Evolutionary conservation across 2,329 filamentous ascomycete genomes (phyloP).

Genomic region (Blumeria hordei): DNA sequence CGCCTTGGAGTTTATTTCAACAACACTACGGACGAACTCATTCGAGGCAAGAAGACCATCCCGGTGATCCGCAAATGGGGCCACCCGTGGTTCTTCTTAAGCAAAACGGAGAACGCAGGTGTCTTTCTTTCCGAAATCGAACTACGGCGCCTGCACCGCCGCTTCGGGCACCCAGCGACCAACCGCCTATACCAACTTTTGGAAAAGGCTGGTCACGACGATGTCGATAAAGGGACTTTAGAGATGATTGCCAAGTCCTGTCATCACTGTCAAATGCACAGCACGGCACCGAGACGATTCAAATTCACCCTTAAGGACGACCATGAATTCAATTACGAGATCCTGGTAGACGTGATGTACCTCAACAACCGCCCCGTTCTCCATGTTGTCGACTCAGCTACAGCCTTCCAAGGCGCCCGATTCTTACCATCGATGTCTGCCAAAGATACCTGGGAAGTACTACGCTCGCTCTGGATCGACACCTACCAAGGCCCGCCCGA

Average conservation of each 20-base stretch:
- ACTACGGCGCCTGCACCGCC: neutral
- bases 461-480: conserved; percentile 2
- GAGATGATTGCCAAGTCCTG: neutral
- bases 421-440: neutral
- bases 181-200: neutral
- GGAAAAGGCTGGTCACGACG: neutral
- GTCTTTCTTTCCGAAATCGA: neutral
- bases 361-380: neutral
- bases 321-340: conserved; percentile 2
- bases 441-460: neutral
- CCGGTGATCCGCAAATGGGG: neutral
- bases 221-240: neutral
- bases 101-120: neutral
- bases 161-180: neutral
- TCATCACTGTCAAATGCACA: conserved; percentile 1
- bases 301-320: conserved; percentile 2
- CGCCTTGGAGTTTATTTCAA: neutral
- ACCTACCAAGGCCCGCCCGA: conserved; percentile 3
- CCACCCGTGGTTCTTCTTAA: neutral
- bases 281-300: neutral
- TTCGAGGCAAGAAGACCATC: neutral
- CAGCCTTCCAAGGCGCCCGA: conserved; percentile 1
- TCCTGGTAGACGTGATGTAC: conserved; percentile 3
- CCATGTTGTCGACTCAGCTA: conserved; percentile 1
- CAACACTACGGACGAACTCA: neutral